Percentiles rank a stretch among this genome's conserved stretches.
phyloP scores from a whole-genome alignment of 139 green algal species.

The Closterium sp. region DNA sequence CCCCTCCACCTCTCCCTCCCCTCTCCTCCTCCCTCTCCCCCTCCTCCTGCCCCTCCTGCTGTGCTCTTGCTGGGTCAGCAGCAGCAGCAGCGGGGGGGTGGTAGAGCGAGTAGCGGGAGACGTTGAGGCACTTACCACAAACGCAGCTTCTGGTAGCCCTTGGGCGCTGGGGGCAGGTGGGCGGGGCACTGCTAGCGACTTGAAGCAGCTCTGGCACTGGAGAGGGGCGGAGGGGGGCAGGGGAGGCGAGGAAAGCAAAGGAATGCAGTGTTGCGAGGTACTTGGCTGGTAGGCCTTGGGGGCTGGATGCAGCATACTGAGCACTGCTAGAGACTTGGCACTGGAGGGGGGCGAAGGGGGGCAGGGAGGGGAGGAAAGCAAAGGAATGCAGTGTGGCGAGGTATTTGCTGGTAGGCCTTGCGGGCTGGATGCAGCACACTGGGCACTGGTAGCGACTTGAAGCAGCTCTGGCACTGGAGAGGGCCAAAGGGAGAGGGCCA shows the following conservation, averaged over 20 bases:
- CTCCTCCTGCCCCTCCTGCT: neutral
- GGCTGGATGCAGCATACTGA: too few relatives aligned
- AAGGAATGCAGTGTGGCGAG: too few relatives aligned
- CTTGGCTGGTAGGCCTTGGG: too few relatives aligned
- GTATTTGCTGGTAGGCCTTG: neutral
- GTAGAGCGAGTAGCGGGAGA: constrained; percentile 7
- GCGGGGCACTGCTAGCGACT: constrained; percentile 6
- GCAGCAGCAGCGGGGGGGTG: neutral
- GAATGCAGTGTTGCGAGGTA: too few relatives aligned
- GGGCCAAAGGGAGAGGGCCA: too few relatives aligned
- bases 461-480: neutral
- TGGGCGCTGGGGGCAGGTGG: neutral
- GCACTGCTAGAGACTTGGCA: too few relatives aligned
- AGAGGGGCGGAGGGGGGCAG: neutral
- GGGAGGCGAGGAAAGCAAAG: too few relatives aligned
- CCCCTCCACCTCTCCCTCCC: too few relatives aligned
- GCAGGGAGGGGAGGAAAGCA: too few relatives aligned
- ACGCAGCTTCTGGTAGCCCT: constrained; percentile 1
- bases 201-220: constrained; percentile 13
- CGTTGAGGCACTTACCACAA: constrained; percentile 17
- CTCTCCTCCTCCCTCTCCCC: neutral
- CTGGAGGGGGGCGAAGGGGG: too few relatives aligned
- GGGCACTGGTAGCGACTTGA: neutral
- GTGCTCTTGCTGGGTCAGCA: neutral
- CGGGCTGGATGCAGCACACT: neutral